Evolutionary conservation across 1,139 yeast genomes (phyloP), one percentile per base, ranked within the genome.

Genomic region (Hanseniaspora uvarum): DNA sequence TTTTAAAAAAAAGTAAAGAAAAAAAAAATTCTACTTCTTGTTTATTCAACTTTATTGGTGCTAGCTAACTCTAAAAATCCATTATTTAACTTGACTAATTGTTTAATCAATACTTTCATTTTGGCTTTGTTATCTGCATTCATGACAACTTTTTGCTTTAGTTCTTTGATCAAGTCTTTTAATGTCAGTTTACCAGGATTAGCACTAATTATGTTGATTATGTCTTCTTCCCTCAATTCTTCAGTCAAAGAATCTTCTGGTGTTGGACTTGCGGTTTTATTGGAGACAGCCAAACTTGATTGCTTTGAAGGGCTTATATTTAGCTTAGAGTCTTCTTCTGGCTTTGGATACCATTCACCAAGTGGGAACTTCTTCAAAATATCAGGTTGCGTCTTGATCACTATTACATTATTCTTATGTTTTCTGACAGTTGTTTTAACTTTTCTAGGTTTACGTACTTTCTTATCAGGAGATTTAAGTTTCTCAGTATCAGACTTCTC

Each of bases 261-360:
- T 33, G 59, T 60, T 19, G 59, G 41, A 34, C 57, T 61, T 34
- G 61, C 57, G 10, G 53, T 50, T 10, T 52, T 46, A 1, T 38
- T 38, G 11, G 54, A 19, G 19, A 55, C 56, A 16, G 54, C 30
- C 12, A 46, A 23, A n/a, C 56, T 55, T 36, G 59, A 45, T 5
- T 55, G 44, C 4, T 54, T 37, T 18, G 38, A 31, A 19, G 37
- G 43, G 43, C 39, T 44, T 60, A 38, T 55, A 40, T 43, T 61
- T 56, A 46, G 31, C 10, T 19, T 40, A 7, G 21, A 11, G 11
- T 30, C 46, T 8, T 26, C 74, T 3, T 78, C 79, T 19, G 46
- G 23, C 52, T 71, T 71, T 30, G 95, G 92, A 64, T 83, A 82
- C 96, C 96, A 88, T 50, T 81, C 85, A 19, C 95, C 95, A 26